Conservation (phyloP, 2,329 filamentous ascomycete species). For the Venturia carpophila region DNA sequence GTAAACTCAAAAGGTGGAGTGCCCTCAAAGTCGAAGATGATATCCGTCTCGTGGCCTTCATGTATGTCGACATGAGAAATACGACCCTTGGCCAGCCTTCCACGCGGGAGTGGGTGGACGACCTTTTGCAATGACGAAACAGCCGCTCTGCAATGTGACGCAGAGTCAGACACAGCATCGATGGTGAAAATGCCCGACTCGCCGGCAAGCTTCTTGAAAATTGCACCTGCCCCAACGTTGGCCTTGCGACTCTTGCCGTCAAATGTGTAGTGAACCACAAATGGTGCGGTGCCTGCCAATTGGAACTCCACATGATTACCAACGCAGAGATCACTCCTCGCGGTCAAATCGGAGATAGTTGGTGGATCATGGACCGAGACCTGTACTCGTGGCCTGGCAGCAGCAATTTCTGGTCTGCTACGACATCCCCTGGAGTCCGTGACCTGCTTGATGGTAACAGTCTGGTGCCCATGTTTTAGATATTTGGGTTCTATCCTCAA, state of each 20-base stretch:
- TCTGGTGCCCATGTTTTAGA: slow-evolving; percentile 80
- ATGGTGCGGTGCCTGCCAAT: slow-evolving; percentile 81
- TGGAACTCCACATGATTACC: slow-evolving; percentile 91
- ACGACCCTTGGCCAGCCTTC: slow-evolving; percentile 77
- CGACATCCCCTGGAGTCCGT: slow-evolving; percentile 82
- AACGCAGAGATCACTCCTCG: slow-evolving; percentile 82
- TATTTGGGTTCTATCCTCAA: slow-evolving; percentile 79
- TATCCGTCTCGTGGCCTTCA: slow-evolving; percentile 88
- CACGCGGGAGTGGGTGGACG: slow-evolving; percentile 88
- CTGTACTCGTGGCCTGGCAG: slow-evolving; percentile 62
- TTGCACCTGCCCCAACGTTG: slow-evolving; percentile 63
- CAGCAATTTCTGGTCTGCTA: slow-evolving; percentile 50
- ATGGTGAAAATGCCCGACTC: slow-evolving; percentile 83
- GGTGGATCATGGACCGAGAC: slow-evolving; percentile 91
- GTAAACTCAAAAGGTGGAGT: slow-evolving; percentile 97
- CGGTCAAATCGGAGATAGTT: slow-evolving; percentile 79
- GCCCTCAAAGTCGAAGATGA: slow-evolving; percentile 91
- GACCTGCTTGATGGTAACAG: slow-evolving; percentile 81
- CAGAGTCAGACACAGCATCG: slow-evolving; percentile 77
- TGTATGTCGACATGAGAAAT: slow-evolving; percentile 85
- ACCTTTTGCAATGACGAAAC: slow-evolving; percentile 55
- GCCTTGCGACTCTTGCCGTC: slow-evolving; percentile 71
- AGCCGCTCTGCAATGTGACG: slow-evolving; percentile 75
- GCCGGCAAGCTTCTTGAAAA: slow-evolving; percentile 86
- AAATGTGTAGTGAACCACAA: slow-evolving; percentile 89